phyloP scores from a whole-genome alignment of 345 rosid genomes.

The Alliaria petiolata region DNA sequence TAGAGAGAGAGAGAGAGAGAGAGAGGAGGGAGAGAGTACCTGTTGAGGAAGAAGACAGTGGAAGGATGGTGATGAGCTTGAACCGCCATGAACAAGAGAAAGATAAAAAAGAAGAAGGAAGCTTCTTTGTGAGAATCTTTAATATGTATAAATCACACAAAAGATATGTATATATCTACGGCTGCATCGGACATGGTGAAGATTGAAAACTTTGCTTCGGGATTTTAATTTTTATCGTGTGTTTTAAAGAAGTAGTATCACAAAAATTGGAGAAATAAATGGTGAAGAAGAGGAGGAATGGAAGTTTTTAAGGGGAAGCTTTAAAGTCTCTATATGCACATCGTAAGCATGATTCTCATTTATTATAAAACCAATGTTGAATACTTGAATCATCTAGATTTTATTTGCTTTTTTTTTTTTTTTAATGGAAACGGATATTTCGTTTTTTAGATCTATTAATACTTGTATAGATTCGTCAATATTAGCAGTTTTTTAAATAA shows the following conservation, averaged over 20 bases:
- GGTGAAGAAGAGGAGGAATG: not conserved
- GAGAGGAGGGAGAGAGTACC: slow-evolving; percentile 27
- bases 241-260: not conserved
- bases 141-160: slow-evolving; percentile 6
- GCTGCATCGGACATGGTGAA: slow-evolving; percentile 15
- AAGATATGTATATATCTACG: slow-evolving; percentile 21
- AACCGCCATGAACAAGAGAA: slow-evolving; percentile 58
- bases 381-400: slow-evolving; percentile 19
- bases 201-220: slow-evolving; percentile 17
- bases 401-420: slow-evolving; percentile 1
- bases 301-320: slow-evolving; percentile 15
- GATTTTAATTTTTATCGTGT: not conserved
- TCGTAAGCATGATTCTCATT: slow-evolving; percentile 35
- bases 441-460: not conserved
- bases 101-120: not conserved
- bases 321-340: slow-evolving; percentile 24
- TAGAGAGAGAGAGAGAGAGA: not conserved
- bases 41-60: slow-evolving; percentile 69
- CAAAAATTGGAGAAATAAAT: not conserved
- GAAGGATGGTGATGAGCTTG: slow-evolving; percentile 91
- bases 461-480: slow-evolving; percentile 17
- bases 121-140: slow-evolving; percentile 3
- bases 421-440: slow-evolving; percentile 15
- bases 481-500: not conserved
- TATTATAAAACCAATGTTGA: slow-evolving; percentile 14